Conservation (phyloP, 2,329 filamentous ascomycete genomes). For the Talaromyces sp. region DNA sequence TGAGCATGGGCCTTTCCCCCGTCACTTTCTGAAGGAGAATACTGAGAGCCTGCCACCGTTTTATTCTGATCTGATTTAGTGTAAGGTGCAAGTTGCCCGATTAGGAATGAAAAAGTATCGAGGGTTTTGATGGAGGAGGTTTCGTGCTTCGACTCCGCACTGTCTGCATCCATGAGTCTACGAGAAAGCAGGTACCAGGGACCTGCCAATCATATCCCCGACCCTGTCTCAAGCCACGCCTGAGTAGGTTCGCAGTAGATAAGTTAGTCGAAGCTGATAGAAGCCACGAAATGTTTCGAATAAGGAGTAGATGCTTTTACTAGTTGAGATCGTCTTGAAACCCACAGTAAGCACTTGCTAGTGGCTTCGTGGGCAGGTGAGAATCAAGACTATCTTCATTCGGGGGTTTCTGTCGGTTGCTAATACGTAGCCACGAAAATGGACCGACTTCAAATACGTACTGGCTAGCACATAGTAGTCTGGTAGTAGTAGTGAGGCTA, state of each 20-base stretch:
- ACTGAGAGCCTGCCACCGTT: neutral
- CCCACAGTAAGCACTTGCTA: slow-evolving; percentile 1
- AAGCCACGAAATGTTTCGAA: neutral
- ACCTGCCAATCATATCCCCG: neutral
- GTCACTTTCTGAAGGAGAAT: neutral
- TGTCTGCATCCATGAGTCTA: neutral
- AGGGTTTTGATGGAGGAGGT: neutral
- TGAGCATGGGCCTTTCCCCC: neutral
- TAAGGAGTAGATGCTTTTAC: neutral
- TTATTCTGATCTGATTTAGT: slow-evolving; percentile 5
- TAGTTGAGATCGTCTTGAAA: slow-evolving; percentile 1
- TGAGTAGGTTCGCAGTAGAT: neutral
- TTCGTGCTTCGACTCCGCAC: neutral
- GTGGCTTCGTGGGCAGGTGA: neutral
- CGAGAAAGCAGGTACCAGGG: slow-evolving; percentile 1
- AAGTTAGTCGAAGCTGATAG: neutral
- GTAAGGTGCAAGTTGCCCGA: neutral
- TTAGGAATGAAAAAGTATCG: neutral
- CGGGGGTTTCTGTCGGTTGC: neutral
- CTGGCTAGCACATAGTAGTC: neutral
- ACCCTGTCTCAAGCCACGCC: neutral
- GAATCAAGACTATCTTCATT: neutral
- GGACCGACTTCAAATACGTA: neutral
- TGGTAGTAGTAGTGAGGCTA: neutral
- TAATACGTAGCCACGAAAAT: neutral